These are phyloP conservation scores for Amoebophrya sp. DNA, from an alignment of 169 alveolate genomes.

Conservation along the genomic window DNA sequence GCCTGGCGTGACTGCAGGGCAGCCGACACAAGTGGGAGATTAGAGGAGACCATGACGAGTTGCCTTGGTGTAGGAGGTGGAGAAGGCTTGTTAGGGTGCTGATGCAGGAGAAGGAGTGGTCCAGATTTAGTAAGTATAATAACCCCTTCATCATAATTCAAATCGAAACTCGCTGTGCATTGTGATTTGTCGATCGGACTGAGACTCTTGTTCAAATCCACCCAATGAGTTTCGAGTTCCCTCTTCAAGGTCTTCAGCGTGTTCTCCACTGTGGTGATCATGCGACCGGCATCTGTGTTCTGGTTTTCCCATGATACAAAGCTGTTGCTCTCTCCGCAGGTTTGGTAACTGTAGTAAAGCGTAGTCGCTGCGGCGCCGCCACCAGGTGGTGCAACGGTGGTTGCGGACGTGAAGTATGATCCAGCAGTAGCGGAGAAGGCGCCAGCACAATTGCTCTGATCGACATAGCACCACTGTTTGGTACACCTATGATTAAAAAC, in stretches of 20 bases:
- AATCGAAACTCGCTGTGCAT: no score
- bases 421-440: background rate
- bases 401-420: background rate
- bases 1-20: no score
- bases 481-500: no score
- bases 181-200: no score
- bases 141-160: no score
- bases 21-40: no score
- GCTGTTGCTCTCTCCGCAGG: background rate
- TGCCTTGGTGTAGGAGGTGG: no score
- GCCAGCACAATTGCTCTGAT: background rate
- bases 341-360: background rate
- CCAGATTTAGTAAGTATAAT: no score
- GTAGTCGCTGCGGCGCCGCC: background rate
- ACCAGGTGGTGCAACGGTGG: no score
- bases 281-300: background rate
- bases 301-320: background rate
- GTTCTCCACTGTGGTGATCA: background rate
- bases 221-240: background rate
- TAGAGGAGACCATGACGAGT: no score
- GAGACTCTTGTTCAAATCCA: background rate
- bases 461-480: background rate
- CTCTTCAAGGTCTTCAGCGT: background rate
- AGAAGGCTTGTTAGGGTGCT: no score
- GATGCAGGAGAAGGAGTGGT: no score